phyloP scores from a whole-genome alignment of 306 rosid species.

The Quercus glauca region DNA sequence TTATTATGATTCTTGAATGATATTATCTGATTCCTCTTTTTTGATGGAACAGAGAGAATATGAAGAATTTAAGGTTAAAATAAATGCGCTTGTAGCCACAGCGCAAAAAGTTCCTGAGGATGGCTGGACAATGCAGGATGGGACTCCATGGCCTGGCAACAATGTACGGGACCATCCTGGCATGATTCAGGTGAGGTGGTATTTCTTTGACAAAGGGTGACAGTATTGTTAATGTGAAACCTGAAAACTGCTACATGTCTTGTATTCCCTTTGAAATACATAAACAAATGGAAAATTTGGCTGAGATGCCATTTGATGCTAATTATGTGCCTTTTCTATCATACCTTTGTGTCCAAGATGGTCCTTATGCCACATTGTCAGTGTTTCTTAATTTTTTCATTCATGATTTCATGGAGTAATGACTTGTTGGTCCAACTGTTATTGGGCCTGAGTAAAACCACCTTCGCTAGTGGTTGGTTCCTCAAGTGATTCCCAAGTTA shows the following conservation, averaged over 20 bases:
- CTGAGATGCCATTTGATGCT: not conserved
- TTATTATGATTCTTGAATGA: not conserved
- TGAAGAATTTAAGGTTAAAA: slow-evolving; percentile 88
- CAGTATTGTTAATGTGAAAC: not conserved
- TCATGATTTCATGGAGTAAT: not conserved
- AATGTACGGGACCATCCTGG: slow-evolving; percentile 97
- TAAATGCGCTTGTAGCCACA: slow-evolving; percentile 84
- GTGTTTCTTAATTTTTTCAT: not conserved
- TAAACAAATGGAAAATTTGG: not conserved
- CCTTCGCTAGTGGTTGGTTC: not conserved
- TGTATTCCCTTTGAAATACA: not conserved
- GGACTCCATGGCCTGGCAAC: slow-evolving; percentile 98
- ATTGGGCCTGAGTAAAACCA: not conserved
- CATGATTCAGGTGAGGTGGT: slow-evolving; percentile 88
- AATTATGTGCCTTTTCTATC: not conserved
- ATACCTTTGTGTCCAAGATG: not conserved
- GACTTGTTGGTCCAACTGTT: not conserved
- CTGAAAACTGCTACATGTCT: not conserved
- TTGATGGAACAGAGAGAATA: slow-evolving; percentile 69
- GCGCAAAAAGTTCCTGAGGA: slow-evolving; percentile 95
- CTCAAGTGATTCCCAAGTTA: slow-evolving; percentile 2
- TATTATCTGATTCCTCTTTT: not conserved
- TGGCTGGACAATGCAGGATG: slow-evolving; percentile 99
- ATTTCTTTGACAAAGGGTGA: slow-evolving; percentile 10
- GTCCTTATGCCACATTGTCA: not conserved